Percentiles rank a stretch among this genome's conserved stretches.
Evolutionary conservation across 768 basidiomycete species (phyloP).

Genomic region (Pulveroboletus frians): DNA sequence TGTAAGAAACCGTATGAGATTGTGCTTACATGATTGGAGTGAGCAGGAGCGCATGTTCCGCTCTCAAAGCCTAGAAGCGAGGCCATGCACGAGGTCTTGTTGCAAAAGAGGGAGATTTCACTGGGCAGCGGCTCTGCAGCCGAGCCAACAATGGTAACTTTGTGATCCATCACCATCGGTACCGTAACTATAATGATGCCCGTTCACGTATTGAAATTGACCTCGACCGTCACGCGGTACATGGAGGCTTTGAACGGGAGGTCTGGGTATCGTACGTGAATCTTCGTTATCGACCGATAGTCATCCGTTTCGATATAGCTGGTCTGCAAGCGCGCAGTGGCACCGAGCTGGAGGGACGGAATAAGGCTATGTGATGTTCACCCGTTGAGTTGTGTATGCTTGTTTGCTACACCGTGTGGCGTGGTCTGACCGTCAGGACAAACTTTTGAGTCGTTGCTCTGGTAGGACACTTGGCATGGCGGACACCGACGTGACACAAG

Average conservation of each 20-base stretch:
- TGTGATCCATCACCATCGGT: constrained; percentile 26
- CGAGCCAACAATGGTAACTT: constrained; percentile 18
- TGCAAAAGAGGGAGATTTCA: constrained; percentile 13
- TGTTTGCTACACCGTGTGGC: constrained; percentile 28
- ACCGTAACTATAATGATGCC: constrained; percentile 30
- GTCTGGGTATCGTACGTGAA: not conserved
- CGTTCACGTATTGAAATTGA: constrained; percentile 22
- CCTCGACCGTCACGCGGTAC: constrained; percentile 22
- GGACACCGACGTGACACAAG: constrained; percentile 46
- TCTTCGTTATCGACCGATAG: constrained; percentile 5
- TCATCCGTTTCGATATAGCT: not conserved
- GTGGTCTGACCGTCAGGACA: constrained; percentile 12
- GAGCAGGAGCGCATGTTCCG: constrained; percentile 18
- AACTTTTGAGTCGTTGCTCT: constrained; percentile 23
- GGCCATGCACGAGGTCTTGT: constrained; percentile 17
- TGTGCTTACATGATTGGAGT: constrained; percentile 17
- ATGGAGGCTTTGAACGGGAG: constrained; percentile 14
- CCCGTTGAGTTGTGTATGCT: constrained; percentile 20
- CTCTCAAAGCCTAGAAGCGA: constrained; percentile 24
- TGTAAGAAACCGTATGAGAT: constrained; percentile 1
- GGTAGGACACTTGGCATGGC: constrained; percentile 38
- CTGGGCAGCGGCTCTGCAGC: constrained; percentile 3
- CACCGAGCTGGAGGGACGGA: not conserved
- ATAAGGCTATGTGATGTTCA: not conserved
- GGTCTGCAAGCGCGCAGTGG: not conserved